phyloP scores from a whole-genome alignment of 2,329 filamentous ascomycete species.

The Diaporthe sp. region DNA sequence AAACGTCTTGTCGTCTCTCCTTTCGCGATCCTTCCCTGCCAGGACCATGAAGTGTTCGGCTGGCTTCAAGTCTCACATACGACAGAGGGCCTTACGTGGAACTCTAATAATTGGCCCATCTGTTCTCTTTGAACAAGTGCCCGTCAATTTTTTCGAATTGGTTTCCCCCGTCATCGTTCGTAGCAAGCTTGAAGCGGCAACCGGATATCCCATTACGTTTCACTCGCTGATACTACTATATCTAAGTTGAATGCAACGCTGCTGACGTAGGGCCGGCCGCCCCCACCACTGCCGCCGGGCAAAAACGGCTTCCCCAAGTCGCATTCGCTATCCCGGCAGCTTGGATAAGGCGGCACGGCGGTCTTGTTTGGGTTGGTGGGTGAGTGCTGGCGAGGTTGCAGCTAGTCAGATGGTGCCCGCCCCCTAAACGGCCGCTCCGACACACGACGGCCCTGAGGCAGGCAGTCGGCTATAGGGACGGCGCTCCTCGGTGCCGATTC shows the following conservation, averaged over 20 bases:
- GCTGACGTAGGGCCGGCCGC: neutral
- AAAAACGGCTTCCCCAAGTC: neutral
- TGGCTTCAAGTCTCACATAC: no score
- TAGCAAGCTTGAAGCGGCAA: neutral
- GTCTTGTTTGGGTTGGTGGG: neutral
- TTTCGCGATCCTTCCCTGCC: neutral
- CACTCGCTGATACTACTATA: neutral
- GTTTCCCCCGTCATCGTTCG: neutral
- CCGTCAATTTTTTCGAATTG: neutral
- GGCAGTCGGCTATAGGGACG: neutral
- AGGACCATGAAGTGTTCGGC: no score
- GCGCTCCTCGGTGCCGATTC: neutral
- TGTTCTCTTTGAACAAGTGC: neutral
- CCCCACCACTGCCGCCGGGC: constrained; percentile 6
- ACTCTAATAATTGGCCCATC: no score
- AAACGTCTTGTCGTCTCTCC: no score
- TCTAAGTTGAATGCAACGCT: constrained; percentile 10
- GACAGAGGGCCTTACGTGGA: no score
- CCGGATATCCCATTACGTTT: neutral
- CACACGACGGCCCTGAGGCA: neutral
- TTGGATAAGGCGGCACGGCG: neutral
- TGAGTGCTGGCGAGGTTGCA: constrained; percentile 10
- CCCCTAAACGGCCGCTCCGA: neutral
- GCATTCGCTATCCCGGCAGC: neutral
- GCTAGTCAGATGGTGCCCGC: neutral